Conservation (phyloP, 495 filamentous ascomycete genomes). For the Neurospora sp. region DNA sequence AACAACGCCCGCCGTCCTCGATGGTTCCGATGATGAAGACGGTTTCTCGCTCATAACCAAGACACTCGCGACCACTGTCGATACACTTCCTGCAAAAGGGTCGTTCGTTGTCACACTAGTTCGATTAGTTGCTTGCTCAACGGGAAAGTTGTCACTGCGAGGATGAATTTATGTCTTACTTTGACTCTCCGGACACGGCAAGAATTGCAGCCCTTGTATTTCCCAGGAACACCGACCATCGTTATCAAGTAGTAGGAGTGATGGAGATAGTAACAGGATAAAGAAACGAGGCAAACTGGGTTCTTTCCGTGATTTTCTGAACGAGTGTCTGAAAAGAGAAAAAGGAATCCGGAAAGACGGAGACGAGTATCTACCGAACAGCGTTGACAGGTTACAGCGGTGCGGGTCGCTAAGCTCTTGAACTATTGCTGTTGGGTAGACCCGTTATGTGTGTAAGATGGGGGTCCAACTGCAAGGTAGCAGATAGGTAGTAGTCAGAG, state of each 20-base stretch:
- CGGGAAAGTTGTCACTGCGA: not conserved
- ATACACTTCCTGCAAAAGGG: slow-evolving; percentile 54
- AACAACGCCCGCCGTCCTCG: slow-evolving; percentile 34
- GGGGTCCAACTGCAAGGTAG: not conserved
- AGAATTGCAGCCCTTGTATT: slow-evolving; percentile 39
- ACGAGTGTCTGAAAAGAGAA: not conserved
- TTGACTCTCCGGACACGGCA: slow-evolving; percentile 33
- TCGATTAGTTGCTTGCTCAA: not conserved
- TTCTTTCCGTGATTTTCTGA: not conserved
- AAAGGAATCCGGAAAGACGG: not conserved
- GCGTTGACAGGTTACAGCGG: not conserved
- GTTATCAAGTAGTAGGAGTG: not conserved
- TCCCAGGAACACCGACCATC: slow-evolving; percentile 34
- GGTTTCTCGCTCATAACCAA: slow-evolving; percentile 49
- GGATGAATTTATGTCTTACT: slow-evolving; percentile 3
- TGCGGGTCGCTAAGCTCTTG: not conserved
- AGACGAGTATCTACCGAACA: not conserved
- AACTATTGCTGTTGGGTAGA: not conserved
- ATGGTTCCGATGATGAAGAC: slow-evolving; percentile 40
- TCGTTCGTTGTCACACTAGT: slow-evolving; percentile 48
- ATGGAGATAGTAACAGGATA: not conserved
- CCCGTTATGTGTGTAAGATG: not conserved
- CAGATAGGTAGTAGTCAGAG: not conserved
- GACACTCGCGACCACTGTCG: slow-evolving; percentile 52
- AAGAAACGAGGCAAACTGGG: not conserved